Percentiles rank a stretch among this genome's conserved stretches.
Evolutionary conservation across 441 rosid genomes (phyloP).

Genomic region (Viola pubescens): DNA sequence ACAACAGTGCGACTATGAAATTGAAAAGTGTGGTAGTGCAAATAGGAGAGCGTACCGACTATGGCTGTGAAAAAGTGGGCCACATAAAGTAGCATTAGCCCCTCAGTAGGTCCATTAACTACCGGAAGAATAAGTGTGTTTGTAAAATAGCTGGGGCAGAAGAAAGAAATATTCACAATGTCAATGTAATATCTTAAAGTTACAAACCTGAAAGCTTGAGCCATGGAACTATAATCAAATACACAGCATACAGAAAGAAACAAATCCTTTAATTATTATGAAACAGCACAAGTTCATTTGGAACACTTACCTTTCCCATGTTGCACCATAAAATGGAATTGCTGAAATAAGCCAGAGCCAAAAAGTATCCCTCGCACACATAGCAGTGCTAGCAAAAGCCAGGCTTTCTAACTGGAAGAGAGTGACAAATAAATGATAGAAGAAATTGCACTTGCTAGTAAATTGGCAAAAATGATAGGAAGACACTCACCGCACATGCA

Average conservation of each 20-base stretch:
- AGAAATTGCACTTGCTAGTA: constrained; percentile 8
- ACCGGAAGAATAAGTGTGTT: constrained; percentile 86
- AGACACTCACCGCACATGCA: constrained; percentile 84
- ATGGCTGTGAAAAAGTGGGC: constrained; percentile 67
- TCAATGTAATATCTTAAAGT: constrained; percentile 10
- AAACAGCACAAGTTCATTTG: neutral
- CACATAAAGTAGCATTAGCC: constrained; percentile 74
- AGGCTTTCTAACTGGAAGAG: constrained; percentile 60
- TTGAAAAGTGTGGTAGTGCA: neutral
- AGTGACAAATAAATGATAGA: constrained; percentile 12
- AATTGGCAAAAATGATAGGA: constrained; percentile 9
- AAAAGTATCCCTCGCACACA: constrained; percentile 85
- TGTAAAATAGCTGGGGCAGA: constrained; percentile 71
- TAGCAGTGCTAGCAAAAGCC: constrained; percentile 94
- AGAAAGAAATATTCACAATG: constrained; percentile 16
- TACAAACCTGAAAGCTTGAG: neutral
- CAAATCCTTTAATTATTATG: neutral
- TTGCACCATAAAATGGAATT: constrained; percentile 82
- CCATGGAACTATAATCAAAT: neutral
- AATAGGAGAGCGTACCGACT: constrained; percentile 55
- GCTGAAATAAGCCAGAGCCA: constrained; percentile 98
- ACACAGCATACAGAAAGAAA: neutral
- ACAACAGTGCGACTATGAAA: neutral
- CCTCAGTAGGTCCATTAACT: constrained; percentile 95
- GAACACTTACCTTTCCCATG: constrained; percentile 91